phyloP scores from a whole-genome alignment of 768 basidiomycete species.

The Boletus vinaceobasis region DNA sequence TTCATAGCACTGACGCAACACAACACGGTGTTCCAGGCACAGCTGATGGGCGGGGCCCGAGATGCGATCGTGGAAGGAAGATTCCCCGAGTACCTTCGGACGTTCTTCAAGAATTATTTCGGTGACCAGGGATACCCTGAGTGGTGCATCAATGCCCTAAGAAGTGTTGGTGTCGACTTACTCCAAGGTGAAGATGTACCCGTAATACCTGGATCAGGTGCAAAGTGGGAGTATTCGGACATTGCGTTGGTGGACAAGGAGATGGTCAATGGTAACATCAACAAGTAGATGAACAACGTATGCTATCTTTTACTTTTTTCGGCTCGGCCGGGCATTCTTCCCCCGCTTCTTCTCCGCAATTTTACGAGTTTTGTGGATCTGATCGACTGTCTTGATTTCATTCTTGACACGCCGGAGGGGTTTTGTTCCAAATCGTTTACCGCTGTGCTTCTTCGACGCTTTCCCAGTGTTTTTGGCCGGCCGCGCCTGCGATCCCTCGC shows the following conservation, averaged over 20 bases:
- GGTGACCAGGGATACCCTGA: constrained; percentile 74
- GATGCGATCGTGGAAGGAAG: constrained; percentile 74
- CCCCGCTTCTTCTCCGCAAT: constrained; percentile 59
- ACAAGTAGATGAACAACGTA: constrained; percentile 6
- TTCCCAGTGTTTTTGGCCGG: constrained; percentile 30
- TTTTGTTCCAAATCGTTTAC: constrained; percentile 56
- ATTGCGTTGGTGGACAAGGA: constrained; percentile 16
- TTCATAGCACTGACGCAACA: constrained; percentile 71
- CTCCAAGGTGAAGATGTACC: constrained; percentile 51
- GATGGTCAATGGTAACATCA: not conserved
- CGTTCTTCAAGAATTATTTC: constrained; percentile 79
- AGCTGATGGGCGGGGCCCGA: constrained; percentile 80
- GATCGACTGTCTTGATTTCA: constrained; percentile 83
- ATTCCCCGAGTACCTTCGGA: constrained; percentile 74
- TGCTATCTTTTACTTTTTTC: constrained; percentile 29
- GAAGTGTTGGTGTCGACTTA: constrained; percentile 80
- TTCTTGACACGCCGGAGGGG: constrained; percentile 62
- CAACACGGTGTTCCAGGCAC: constrained; percentile 83
- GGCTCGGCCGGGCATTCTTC: constrained; percentile 77
- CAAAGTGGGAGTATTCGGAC: constrained; percentile 79
- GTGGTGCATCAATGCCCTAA: constrained; percentile 85
- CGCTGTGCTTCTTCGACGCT: constrained; percentile 26
- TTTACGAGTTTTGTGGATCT: constrained; percentile 78
- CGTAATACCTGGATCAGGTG: constrained; percentile 58
- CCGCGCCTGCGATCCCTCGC: constrained; percentile 20